These are phyloP conservation scores for Aspergillus diversus DNA, from an alignment of 495 filamentous ascomycete species.

Conservation along the genomic window DNA sequence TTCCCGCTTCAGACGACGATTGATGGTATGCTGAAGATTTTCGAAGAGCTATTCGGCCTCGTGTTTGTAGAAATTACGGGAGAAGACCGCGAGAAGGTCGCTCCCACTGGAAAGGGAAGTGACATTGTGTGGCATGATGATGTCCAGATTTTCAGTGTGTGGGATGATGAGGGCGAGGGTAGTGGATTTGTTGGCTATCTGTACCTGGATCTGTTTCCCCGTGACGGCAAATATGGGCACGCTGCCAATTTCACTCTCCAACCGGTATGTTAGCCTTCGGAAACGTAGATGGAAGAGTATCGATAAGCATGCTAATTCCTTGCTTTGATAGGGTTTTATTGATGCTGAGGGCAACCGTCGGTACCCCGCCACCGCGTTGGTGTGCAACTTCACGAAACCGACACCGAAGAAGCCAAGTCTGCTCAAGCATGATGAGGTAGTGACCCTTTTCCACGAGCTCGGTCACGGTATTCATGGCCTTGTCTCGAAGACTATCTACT, in stretches of 20 bases:
- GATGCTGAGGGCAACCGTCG: conserved; percentile 59
- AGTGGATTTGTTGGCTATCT: conserved; percentile 71
- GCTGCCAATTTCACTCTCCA: conserved; percentile 81
- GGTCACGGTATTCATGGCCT: conserved; percentile 79
- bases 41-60: conserved; percentile 90
- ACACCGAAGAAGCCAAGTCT: conserved; percentile 70
- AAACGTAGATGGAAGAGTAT: neutral
- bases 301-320: conserved; percentile 4
- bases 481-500: conserved; percentile 65
- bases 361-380: conserved; percentile 70
- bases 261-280: conserved; percentile 47
- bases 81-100: conserved; percentile 58
- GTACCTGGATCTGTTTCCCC: conserved; percentile 69
- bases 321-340: conserved; percentile 55
- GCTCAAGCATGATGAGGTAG: conserved; percentile 72
- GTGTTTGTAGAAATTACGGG: conserved; percentile 82
- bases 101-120: conserved; percentile 59
- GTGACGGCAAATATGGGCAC: conserved; percentile 69
- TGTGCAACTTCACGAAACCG: conserved; percentile 74
- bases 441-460: conserved; percentile 74
- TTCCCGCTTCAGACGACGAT: conserved; percentile 88
- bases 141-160: conserved; percentile 70
- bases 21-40: conserved; percentile 88
- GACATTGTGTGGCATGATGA: conserved; percentile 76
- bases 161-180: conserved; percentile 68